These are phyloP conservation scores for Lasiodiplodia sp. DNA, from an alignment of 2,329 filamentous ascomycete genomes.

Conservation along the genomic window DNA sequence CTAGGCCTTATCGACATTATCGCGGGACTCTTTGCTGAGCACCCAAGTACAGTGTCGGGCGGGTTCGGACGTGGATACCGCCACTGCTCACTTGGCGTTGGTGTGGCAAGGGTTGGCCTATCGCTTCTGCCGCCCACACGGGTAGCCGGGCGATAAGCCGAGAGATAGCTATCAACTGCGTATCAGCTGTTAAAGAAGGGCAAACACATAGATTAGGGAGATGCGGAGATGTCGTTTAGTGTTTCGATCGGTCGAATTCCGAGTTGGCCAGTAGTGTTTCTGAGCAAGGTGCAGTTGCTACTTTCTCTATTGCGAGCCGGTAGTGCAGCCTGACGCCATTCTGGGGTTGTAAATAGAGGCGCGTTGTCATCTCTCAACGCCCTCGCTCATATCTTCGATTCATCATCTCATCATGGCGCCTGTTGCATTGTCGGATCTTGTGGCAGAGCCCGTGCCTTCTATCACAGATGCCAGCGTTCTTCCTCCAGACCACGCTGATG, in stretches of 20 bases:
- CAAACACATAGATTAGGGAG: background rate
- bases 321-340: background rate
- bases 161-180: constrained; percentile 13
- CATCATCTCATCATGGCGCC: constrained; percentile 15
- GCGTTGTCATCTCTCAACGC: background rate
- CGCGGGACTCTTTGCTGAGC: background rate
- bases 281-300: background rate
- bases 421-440: constrained; percentile 12
- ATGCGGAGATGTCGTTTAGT: background rate
- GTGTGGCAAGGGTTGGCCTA: background rate
- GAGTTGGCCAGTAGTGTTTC: background rate
- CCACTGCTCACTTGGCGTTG: background rate
- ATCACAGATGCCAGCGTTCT: constrained; percentile 37
- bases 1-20: constrained; percentile 7
- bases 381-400: background rate
- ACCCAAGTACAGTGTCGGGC: background rate
- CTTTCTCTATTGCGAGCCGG: background rate
- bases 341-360: background rate
- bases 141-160: constrained; percentile 27
- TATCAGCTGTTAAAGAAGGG: background rate
- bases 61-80: background rate
- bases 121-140: background rate
- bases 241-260: background rate
- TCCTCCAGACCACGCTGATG: constrained; percentile 36
- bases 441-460: background rate